Evolutionary conservation across 2,329 filamentous ascomycete genomes (phyloP), one percentile per base, ranked within the genome.

Genomic region (Penicillium janthinellum): DNA sequence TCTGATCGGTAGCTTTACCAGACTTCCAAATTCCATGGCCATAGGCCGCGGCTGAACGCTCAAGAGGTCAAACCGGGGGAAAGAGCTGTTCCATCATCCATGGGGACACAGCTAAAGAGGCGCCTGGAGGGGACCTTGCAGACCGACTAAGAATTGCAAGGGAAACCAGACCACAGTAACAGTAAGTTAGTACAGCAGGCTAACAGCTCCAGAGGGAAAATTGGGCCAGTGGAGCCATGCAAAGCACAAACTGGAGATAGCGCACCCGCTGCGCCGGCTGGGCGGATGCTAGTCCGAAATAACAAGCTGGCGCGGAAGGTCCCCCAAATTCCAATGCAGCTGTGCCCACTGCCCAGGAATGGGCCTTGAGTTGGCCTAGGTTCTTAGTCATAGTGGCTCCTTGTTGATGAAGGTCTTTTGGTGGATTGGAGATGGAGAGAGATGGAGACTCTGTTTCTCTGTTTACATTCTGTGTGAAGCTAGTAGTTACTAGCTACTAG

Each of bases 261-360:
- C 64, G 60, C 58, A 64, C 62, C 65, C 67, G 64, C 59, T 60
- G 58, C 66, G 62, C 49, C 22, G 35, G 68, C 64, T 65, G 66
- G 70, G 67, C 65, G 66, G 65, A 63, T 69, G 50, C 66, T 67
- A 64, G 64, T 61, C 58, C 52, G 44, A 54, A 49, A 35, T 35
- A 47, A 6, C 28, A 6, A 62, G 54, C 50, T 12, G 56, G 57
- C 66, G 65, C 64, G 64, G 65, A 70, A 68, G 58, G 57, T 60
- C 64, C 57, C 58, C 64, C 20, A 25, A 25, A 25, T 25, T 25
- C 25, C 42, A 58, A 35, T 17, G 56, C 57, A 62, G 59, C 66
- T 60, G 63, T 62, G 57, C 44, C 28, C 28, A 53, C 20, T 20
- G 20, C 20, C 20, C 20, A 2, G n/a, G 15, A 8, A 53, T 35